These are phyloP conservation scores for Emergomyces orientalis DNA, from an alignment of 2,329 filamentous ascomycete species.

Conservation along the genomic window DNA sequence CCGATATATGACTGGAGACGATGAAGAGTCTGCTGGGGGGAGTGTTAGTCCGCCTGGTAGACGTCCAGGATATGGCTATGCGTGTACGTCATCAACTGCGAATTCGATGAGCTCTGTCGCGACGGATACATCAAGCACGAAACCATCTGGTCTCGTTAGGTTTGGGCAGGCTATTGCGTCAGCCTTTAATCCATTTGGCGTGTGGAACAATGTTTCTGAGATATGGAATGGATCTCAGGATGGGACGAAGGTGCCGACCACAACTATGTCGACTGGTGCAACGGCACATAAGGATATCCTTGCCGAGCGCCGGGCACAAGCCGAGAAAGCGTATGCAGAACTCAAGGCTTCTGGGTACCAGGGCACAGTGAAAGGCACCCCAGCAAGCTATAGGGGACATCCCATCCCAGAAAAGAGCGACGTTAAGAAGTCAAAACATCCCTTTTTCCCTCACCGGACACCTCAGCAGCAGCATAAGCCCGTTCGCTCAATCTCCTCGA, in stretches of 20 bases:
- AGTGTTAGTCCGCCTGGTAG: slow-evolving; percentile 6
- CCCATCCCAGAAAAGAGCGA: background rate
- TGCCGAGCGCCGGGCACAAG: slow-evolving; percentile 36
- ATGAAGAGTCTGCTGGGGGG: slow-evolving; percentile 4
- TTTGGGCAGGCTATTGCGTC: slow-evolving; percentile 48
- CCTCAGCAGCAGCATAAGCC: background rate
- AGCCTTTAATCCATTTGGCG: slow-evolving; percentile 45
- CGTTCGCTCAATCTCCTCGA: background rate
- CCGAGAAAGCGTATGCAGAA: slow-evolving; percentile 45
- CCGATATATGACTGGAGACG: slow-evolving; percentile 5
- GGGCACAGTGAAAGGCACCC: slow-evolving; percentile 23
- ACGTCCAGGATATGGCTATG: background rate
- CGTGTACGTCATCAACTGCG: background rate
- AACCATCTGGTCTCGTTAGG: slow-evolving; percentile 43
- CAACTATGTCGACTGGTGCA: background rate
- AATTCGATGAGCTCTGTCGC: slow-evolving; percentile 3
- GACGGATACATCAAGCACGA: slow-evolving; percentile 14
- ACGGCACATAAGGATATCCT: slow-evolving; percentile 28
- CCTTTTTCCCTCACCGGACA: background rate
- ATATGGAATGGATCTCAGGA: slow-evolving; percentile 40
- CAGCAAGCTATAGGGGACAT: background rate
- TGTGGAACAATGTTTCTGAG: slow-evolving; percentile 35
- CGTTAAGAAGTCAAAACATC: background rate
- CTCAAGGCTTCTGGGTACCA: slow-evolving; percentile 45
- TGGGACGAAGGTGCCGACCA: slow-evolving; percentile 32